These are phyloP conservation scores for Neonectria neomacrospora DNA, from an alignment of 2,329 filamentous ascomycete species.

Conservation along the genomic window DNA sequence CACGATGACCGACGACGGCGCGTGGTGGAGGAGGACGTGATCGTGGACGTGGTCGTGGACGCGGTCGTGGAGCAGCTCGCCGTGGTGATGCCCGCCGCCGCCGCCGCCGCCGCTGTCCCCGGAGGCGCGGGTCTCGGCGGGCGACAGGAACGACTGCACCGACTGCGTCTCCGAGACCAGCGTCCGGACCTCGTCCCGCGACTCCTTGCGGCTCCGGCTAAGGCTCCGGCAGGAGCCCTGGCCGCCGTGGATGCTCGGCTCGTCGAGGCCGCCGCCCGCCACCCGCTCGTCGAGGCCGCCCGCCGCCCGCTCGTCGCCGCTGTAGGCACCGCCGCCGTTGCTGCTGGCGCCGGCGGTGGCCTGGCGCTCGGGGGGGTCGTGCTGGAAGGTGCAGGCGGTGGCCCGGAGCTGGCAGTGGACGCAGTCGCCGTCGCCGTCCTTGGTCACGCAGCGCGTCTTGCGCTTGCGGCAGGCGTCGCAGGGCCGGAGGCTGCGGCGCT, in stretches of 20 bases:
- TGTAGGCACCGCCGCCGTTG: conserved; percentile 27
- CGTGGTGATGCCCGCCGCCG: conserved; percentile 3
- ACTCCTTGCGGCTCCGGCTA: conserved; percentile 37
- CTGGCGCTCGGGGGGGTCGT: conserved; percentile 45
- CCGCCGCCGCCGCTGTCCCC: conserved; percentile 33
- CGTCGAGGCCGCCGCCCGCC: conserved; percentile 20
- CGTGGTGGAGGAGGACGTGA: background rate
- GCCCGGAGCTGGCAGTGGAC: conserved; percentile 45
- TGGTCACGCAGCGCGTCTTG: conserved; percentile 49
- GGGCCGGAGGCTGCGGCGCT: conserved; percentile 44
- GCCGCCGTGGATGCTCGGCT: conserved; percentile 10
- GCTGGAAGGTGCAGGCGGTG: conserved; percentile 46
- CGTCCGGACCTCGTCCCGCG: conserved; percentile 40
- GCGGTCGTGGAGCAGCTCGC: background rate
- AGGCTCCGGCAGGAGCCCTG: conserved; percentile 19
- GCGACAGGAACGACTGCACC: conserved; percentile 41
- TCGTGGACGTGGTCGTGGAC: no score
- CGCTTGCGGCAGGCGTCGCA: conserved; percentile 50
- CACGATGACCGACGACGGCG: conserved; percentile 35
- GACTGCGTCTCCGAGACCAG: conserved; percentile 38
- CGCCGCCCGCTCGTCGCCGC: conserved; percentile 33
- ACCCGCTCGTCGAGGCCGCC: background rate
- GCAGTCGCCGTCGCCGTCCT: conserved; percentile 44
- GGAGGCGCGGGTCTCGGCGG: conserved; percentile 41
- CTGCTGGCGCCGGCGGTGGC: conserved; percentile 31